These are phyloP conservation scores for Ogataea nakhonphanomensis DNA, from an alignment of 805 yeast species.

Conservation along the genomic window DNA sequence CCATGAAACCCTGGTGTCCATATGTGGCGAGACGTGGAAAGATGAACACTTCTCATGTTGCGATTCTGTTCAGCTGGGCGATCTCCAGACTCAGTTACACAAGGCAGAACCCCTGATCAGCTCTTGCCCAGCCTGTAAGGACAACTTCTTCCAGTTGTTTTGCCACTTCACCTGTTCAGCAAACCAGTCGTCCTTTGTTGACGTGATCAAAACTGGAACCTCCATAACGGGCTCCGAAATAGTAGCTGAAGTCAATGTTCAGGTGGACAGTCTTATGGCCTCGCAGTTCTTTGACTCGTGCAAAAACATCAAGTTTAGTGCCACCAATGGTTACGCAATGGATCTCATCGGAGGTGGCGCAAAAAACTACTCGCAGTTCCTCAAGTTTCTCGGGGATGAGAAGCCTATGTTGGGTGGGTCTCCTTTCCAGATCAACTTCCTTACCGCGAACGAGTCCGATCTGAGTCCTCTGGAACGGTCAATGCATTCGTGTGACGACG, in stretches of 20 bases:
- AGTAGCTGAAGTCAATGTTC: conserved; percentile 69
- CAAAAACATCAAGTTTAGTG: conserved; percentile 83
- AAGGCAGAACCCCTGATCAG: conserved; percentile 79
- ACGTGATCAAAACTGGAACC: conserved; percentile 52
- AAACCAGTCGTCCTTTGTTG: conserved; percentile 69
- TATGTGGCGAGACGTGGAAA: conserved; percentile 75
- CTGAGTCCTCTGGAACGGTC: conserved; percentile 32
- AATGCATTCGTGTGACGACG: conserved; percentile 54
- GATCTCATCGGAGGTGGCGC: conserved; percentile 99
- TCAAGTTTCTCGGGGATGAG: conserved; percentile 90
- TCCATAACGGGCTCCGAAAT: conserved; percentile 51
- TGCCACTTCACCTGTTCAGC: conserved; percentile 91
- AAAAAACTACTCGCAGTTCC: conserved; percentile 59
- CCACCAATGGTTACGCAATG: conserved; percentile 96
- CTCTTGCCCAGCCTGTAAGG: conserved; percentile 90
- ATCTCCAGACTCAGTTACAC: conserved; percentile 56
- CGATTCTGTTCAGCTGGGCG: conserved; percentile 54
- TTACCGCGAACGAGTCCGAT: conserved; percentile 34
- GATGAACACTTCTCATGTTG: conserved; percentile 61
- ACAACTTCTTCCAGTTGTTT: conserved; percentile 79
- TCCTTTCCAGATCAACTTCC: conserved; percentile 86
- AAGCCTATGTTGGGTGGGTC: conserved; percentile 94
- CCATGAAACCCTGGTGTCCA: conserved; percentile 41
- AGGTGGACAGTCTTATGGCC: conserved; percentile 59
- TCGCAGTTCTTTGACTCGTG: conserved; percentile 73